A percentile compares a stretch with the other conserved stretches of the same genome.
Conservation (phyloP, 495 filamentous ascomycete species). For the Cercophora sp. region DNA sequence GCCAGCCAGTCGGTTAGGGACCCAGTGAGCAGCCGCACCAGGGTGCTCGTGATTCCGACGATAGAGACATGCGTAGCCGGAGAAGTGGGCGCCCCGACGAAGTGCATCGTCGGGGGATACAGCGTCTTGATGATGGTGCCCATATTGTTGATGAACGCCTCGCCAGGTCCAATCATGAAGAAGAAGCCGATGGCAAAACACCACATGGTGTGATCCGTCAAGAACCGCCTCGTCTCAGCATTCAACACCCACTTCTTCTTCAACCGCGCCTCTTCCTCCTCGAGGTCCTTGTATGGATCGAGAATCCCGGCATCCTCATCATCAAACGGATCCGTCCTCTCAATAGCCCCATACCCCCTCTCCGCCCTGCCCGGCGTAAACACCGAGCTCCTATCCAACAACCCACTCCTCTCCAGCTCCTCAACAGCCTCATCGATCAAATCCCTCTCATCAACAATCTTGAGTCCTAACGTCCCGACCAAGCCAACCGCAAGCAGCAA, state of each 20-base stretch:
- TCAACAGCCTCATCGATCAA: slow-evolving; percentile 84
- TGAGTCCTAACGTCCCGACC: slow-evolving; percentile 67
- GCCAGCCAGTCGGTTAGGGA: slow-evolving; percentile 84
- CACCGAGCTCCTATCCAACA: slow-evolving; percentile 57
- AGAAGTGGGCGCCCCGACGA: slow-evolving; percentile 49
- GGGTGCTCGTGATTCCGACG: slow-evolving; percentile 84
- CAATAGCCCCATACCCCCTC: slow-evolving; percentile 37
- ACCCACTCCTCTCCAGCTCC: slow-evolving; percentile 76
- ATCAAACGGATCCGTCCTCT: slow-evolving; percentile 27
- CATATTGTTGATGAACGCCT: slow-evolving; percentile 96
- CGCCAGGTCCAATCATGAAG: slow-evolving; percentile 87
- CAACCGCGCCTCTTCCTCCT: slow-evolving; percentile 58
- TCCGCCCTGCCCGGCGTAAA: slow-evolving; percentile 31
- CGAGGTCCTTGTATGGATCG: slow-evolving; percentile 36
- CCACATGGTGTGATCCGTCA: slow-evolving; percentile 92
- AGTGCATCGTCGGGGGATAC: slow-evolving; percentile 55
- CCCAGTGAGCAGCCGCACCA: slow-evolving; percentile 79
- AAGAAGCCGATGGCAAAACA: slow-evolving; percentile 87
- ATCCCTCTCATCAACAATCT: slow-evolving; percentile 58
- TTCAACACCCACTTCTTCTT: slow-evolving; percentile 87
- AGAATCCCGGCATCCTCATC: slow-evolving; percentile 32
- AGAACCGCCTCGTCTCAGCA: slow-evolving; percentile 76
- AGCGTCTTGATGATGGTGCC: slow-evolving; percentile 89
- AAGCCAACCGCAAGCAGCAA: slow-evolving; percentile 65
- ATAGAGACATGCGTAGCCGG: slow-evolving; percentile 90